phyloP scores from a whole-genome alignment of 2,329 filamentous ascomycete species.

The Aspergillus proliferans region DNA sequence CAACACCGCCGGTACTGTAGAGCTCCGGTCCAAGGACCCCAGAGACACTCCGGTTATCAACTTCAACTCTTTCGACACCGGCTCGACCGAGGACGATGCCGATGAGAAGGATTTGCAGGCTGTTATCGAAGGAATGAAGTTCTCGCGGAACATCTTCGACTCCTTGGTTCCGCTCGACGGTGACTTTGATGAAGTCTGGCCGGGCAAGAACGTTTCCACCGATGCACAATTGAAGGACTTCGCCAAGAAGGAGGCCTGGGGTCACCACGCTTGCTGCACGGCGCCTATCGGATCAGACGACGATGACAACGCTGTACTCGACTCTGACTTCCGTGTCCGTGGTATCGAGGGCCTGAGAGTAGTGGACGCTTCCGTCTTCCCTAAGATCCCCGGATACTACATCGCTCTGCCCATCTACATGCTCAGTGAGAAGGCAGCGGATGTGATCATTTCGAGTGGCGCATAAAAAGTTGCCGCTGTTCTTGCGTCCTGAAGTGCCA shows the following conservation, averaged over 20 bases:
- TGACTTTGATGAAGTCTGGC: conserved; percentile 40
- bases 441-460: conserved; percentile 41
- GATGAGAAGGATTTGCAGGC: conserved; percentile 50
- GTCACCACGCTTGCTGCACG: conserved; percentile 53
- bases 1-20: conserved; percentile 58
- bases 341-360: conserved; percentile 52
- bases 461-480: not conserved
- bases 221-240: conserved; percentile 44
- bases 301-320: conserved; percentile 50
- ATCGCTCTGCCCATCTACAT: conserved; percentile 51
- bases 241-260: conserved; percentile 47
- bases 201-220: conserved; percentile 36
- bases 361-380: conserved; percentile 56
- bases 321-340: conserved; percentile 51
- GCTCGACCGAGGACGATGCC: conserved; percentile 30
- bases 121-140: conserved; percentile 51
- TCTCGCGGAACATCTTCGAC: conserved; percentile 45
- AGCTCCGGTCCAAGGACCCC: conserved; percentile 55
- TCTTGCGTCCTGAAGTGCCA: not conserved
- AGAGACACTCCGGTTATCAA: conserved; percentile 57
- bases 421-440: conserved; percentile 56
- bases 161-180: conserved; percentile 38
- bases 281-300: conserved; percentile 49
- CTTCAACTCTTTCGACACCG: conserved; percentile 51
- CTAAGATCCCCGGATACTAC: conserved; percentile 51